These are phyloP conservation scores for Starmerella kuoi DNA, from an alignment of 805 yeast genomes.

Conservation along the genomic window DNA sequence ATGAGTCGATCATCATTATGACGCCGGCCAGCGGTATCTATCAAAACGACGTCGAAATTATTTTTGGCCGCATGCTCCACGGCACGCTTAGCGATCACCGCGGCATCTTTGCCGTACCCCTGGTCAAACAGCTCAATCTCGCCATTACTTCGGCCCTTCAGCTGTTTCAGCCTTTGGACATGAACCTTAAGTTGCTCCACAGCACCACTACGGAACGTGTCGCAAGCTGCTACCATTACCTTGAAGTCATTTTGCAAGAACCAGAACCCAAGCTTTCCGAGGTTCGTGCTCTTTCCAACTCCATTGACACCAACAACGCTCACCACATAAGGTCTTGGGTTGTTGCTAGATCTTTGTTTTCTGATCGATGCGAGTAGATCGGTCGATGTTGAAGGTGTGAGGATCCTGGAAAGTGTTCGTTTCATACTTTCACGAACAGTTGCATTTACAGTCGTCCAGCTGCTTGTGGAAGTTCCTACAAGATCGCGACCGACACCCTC, in stretches of 20 bases:
- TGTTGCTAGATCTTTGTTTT: constrained; percentile 23
- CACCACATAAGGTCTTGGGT: constrained; percentile 67
- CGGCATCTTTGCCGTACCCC: constrained; percentile 97
- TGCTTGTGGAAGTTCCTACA: constrained; percentile 58
- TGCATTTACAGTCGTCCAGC: constrained; percentile 59
- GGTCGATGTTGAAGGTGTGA: constrained; percentile 85
- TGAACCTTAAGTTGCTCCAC: constrained; percentile 95
- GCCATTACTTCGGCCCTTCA: constrained; percentile 34
- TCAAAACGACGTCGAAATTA: constrained; percentile 69
- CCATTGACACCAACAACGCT: constrained; percentile 98
- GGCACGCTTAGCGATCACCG: constrained; percentile 84
- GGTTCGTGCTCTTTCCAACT: constrained; percentile 91
- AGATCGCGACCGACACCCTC: constrained; percentile 57
- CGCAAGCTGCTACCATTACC: constrained; percentile 91
- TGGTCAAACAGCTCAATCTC: constrained; percentile 74
- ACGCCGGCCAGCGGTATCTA: constrained; percentile 96
- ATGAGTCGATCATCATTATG: constrained; percentile 88
- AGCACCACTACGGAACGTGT: constrained; percentile 95
- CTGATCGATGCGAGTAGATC: constrained; percentile 76
- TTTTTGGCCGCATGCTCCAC: constrained; percentile 63
- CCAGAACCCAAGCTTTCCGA: constrained; percentile 94
- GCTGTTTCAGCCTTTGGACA: constrained; percentile 64
- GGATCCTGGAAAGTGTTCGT: constrained; percentile 50
- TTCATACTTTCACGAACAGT: constrained; percentile 53
- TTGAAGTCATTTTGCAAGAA: constrained; percentile 74